Evolutionary conservation across 2,329 filamentous ascomycete genomes (phyloP), one percentile per base, ranked within the genome.

Genomic region (Aureobasidium sp.): DNA sequence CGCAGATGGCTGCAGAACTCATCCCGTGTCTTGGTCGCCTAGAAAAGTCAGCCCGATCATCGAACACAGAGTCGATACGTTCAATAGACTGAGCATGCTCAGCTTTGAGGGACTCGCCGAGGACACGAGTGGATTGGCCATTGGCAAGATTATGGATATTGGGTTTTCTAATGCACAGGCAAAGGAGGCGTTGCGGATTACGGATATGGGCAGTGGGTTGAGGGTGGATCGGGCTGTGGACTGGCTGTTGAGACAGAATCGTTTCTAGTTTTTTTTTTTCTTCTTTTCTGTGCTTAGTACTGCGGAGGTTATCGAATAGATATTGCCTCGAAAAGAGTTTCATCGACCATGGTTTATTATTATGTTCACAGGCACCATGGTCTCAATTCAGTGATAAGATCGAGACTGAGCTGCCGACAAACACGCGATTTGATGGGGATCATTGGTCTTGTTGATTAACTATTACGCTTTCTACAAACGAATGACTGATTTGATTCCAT

Each of bases 141-240:
- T 87, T 20, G 73, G 77, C 51, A 75, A 78, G 45, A 81, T 87
- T 62, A 81, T 85, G 5, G 80, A 84, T 39, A 82, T 87, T 70
- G 84, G 84, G 0, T 87, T 87, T 65, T 77, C 77, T 8, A 73
- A 79, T 17, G 77, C 78, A 20, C 77, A 84, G 65, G 84, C 83
- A 8, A 79, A 80, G 63, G 78, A 80, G 67, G 84, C 84, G 20
- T 72, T 87, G 20, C 78, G 79, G 44, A 78, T 80, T 66, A 87
- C 84, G 5, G 84, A 87, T 69, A 79, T 78, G 15, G 84, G 84
- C 0, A 81, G 84, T 65, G 82, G 82, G 0, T 73, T 87, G 65
- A 75, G 85, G 62, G 76, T 83, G 11, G 78, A 84, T 66, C 77
- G 79, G 5, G 84, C 84, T 0, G 79, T 86, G 25, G 79, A 83